Base-by-base conservation (phyloP, 2,329 filamentous ascomycete species). In the Peltaster fructicola region DNA sequence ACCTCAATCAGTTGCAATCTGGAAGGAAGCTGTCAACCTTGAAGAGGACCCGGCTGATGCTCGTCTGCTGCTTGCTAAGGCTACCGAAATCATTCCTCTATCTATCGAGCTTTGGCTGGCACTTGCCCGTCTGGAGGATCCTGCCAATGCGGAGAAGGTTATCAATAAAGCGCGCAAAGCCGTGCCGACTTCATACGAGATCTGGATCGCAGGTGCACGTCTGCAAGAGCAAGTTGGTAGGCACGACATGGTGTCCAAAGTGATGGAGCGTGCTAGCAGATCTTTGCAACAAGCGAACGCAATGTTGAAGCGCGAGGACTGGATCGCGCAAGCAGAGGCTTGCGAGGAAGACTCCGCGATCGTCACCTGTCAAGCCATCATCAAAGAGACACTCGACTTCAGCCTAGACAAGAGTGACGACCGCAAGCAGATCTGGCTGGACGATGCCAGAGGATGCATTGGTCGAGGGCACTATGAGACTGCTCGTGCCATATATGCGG, bases 231-330 rank as follows among this genome's bases (percentile, higher is more conserved):
- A 95, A 50, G 81, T 91, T 50, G 84, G 82, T 13, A 76, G 78
- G 34, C 72, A 70, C 11, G 63, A 66, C 26, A 82, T 77, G 54
- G 68, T 84, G 7, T 44, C 50, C 41, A 90, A 81, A 40, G 79
- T 95, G 29, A 93, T 98, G 79, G 85, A 88, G 48, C 77, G 81
- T 57, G 88, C 80, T 21, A 71, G 93, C 15, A 80, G 90, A 43
- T 73, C 82, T 11, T 62, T 98, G 15, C 81, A 74, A 17, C 81
- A 82, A 42, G 82, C 91, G 44, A 84, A 79, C 14, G 85, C 88
- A 7, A 98, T 98, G 90, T 68, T 88, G 18, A 91, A 91, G 52
- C 74, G 90, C 19, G 88, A 98, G 48, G 84, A 93, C 39, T 98
- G 88, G 88, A 90, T 98, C 26, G 64, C 68, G 4, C 82, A 95